Conservation (phyloP, 192 early-diverging fungal genomes). For the Mortierella antarctica region DNA sequence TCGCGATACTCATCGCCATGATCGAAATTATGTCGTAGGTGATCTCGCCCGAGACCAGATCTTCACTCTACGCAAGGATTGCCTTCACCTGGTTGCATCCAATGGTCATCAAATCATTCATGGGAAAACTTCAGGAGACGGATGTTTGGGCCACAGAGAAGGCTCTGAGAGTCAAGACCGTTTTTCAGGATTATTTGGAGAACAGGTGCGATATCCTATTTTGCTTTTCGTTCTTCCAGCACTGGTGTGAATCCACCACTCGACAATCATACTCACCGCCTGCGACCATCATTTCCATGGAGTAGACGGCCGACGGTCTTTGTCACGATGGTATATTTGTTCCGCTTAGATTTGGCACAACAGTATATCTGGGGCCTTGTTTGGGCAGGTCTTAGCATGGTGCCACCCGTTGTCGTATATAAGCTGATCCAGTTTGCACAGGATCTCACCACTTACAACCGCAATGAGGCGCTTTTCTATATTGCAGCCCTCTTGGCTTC, state of each 20-base stretch:
- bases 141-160: conserved; percentile 47
- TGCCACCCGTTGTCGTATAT: conserved; percentile 45
- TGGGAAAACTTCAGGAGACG: conserved; percentile 26
- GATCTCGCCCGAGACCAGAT: conserved; percentile 45
- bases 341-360: conserved; percentile 22
- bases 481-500: conserved; percentile 30
- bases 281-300: neutral
- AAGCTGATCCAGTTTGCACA: conserved; percentile 31
- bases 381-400: conserved; percentile 39
- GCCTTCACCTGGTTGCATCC: conserved; percentile 51
- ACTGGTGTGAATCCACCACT: neutral
- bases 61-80: conserved; percentile 39
- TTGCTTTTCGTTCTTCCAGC: neutral
- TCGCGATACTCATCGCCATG: neutral
- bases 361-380: conserved; percentile 34
- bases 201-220: conserved; percentile 8
- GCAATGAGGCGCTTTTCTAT: conserved; percentile 49
- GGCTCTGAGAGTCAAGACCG: conserved; percentile 28
- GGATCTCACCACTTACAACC: conserved; percentile 43
- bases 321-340: conserved; percentile 41
- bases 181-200: conserved; percentile 42
- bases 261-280: neutral
- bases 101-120: conserved; percentile 46
- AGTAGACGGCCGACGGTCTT: conserved; percentile 33
- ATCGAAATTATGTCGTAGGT: conserved; percentile 14